phyloP scores from a whole-genome alignment of 2,329 filamentous ascomycete species.

The Juglanconis sp. region DNA sequence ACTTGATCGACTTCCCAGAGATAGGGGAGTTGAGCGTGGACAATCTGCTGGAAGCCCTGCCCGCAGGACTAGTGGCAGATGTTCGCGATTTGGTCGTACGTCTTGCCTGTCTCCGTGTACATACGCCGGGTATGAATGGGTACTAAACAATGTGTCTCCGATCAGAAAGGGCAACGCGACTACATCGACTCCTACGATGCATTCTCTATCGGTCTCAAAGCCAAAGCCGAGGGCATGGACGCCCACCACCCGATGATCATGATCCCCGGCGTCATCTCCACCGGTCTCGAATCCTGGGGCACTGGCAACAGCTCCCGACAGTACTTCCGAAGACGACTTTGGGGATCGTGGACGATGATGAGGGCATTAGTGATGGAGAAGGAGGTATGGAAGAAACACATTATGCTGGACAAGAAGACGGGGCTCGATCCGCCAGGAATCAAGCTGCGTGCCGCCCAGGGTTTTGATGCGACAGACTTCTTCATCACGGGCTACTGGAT shows the following conservation, averaged over 20 bases:
- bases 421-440: slow-evolving; percentile 87
- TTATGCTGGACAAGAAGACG: slow-evolving; percentile 92
- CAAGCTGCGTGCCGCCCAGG: slow-evolving; percentile 89
- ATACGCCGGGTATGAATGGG: not conserved
- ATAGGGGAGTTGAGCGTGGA: slow-evolving; percentile 76
- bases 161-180: slow-evolving; percentile 78
- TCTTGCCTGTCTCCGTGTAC: slow-evolving; percentile 20
- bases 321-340: slow-evolving; percentile 91
- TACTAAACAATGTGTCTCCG: slow-evolving; percentile 17
- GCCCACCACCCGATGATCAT: slow-evolving; percentile 91
- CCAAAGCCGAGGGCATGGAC: slow-evolving; percentile 73
- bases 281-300: slow-evolving; percentile 94
- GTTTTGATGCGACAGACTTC: slow-evolving; percentile 97
- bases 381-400: slow-evolving; percentile 88
- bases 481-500: slow-evolving; percentile 95
- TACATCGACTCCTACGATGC: slow-evolving; percentile 83
- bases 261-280: slow-evolving; percentile 97
- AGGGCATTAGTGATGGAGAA: slow-evolving; percentile 89
- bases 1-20: slow-evolving; percentile 78
- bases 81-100: slow-evolving; percentile 79
- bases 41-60: slow-evolving; percentile 79
- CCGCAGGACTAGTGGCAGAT: slow-evolving; percentile 80
- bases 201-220: slow-evolving; percentile 84
- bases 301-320: slow-evolving; percentile 79
- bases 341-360: slow-evolving; percentile 99